Base-by-base conservation (phyloP, 768 basidiomycete genomes). In the Trametes sanguinea region DNA sequence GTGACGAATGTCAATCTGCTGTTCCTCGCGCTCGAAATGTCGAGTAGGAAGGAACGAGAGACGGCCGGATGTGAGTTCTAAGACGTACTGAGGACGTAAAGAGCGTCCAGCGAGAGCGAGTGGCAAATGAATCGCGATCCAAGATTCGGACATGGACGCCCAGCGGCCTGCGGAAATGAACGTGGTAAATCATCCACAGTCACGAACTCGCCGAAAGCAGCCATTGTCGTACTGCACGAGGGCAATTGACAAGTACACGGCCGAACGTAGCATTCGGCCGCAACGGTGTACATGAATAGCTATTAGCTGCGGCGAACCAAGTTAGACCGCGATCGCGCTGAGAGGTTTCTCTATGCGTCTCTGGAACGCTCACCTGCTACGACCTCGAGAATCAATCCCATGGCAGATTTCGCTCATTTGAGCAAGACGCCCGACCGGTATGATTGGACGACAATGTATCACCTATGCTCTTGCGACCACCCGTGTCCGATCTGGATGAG, bases 61-160 rank as follows among this genome's bases (percentile, higher is more conserved):
- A 45, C 22, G 43, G 39, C n/a, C 32, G 33, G 5, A 17, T 16
- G 2, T 35, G 4, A 11, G 33, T 13, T 47, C 52, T 37, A n/a
- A 43, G 39, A 54, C 52, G 51, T 54, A 50, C 60, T 32, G 30
- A 22, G 43, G 37, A 50, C 60, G 52, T 54, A 42, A 22, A 3
- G 40, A 22, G 17, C 45, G 3, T 14, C 14, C 16, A n/a, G 57
- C 48, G 50, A 59, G 30, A 44, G 56, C 22, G 6, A 47, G 40
- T 43, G 39, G 39, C 53, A 32, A 48, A 54, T 42, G 32, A 37
- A 47, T 61, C 60, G 46, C 60, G 39, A 61, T 60, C 35, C 13
- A 30, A 46, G 22, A 37, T 27, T 46, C 22, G 27, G 10, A 27
- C 27, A 10, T 17, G 27, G 45, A 4, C 30, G 30, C 11, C 11